Evolutionary conservation across 2,329 filamentous ascomycete species (phyloP).

Genomic region (Plectosphaerella plurivora): DNA sequence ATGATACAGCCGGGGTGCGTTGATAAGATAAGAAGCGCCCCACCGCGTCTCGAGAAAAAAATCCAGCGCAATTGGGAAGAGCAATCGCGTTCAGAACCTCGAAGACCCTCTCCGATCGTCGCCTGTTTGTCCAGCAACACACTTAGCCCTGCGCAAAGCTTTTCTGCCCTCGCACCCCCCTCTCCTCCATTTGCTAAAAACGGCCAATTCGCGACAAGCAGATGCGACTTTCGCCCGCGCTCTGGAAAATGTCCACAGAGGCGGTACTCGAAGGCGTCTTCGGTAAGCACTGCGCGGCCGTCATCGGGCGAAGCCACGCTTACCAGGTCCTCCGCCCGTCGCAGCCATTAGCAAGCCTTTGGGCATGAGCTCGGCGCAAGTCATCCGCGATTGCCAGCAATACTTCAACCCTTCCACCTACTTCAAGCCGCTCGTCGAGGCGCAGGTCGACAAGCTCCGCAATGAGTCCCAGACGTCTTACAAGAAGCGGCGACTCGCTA

Average conservation of each 20-base stretch:
- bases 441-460: conserved; percentile 51
- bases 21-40: background rate
- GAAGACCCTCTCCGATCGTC: too few relatives aligned
- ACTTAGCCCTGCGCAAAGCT: too few relatives aligned
- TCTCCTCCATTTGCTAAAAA: too few relatives aligned
- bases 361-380: conserved; percentile 82
- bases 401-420: conserved; percentile 76
- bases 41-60: background rate
- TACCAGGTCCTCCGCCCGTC: background rate
- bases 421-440: conserved; percentile 73
- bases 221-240: conserved; percentile 23
- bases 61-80: background rate
- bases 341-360: conserved; percentile 89
- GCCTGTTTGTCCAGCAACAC: too few relatives aligned
- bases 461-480: conserved; percentile 56
- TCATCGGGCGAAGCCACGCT: background rate
- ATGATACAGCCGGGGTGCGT: background rate
- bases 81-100: background rate
- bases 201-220: too few relatives aligned
- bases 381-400: conserved; percentile 80
- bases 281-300: conserved; percentile 31
- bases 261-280: conserved; percentile 53
- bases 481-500: conserved; percentile 52
- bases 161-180: too few relatives aligned
- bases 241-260: conserved; percentile 49